Base-by-base conservation (phyloP, 2,329 filamentous ascomycete species). In the Chaetomium sp. region DNA sequence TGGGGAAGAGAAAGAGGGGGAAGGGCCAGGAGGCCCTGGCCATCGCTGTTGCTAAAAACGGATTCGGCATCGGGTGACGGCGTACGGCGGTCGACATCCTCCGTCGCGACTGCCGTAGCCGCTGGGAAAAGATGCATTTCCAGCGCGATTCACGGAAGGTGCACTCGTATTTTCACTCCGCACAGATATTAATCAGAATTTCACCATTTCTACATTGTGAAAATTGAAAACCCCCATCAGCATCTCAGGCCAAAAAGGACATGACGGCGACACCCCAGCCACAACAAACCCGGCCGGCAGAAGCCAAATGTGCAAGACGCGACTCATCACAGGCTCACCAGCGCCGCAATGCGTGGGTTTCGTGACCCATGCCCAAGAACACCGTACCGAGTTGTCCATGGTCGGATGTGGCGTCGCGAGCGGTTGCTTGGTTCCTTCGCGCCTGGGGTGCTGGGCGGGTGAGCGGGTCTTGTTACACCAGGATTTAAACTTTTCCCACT, bases 21-120 rank as follows among this genome's bases (percentile, higher is more conserved):
- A 27, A 32, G 33, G 52, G 50, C 11, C 37, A 49, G 50, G 47
- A 37, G 42, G 50, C 40, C 33, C 49, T 40, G 46, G 32, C 37
- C 36, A 41, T 19, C 7, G 46, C 37, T 61, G 61, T 62, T 64
- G 58, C 59, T 63, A 61, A 64, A 64, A 62, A 61, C 60, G 56
- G 59, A 61, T 34, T 48, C 56, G 56, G 52, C 56, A 58, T 36
- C 55, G 50, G 43, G 45, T 35, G 42, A 59, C 14, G 46, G 36
- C 8, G 38, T 32, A 34, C 41, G 49, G 42, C 52, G 47, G 47
- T 48, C 14, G 38, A 44, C 33, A 4, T 14, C 40, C 36, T 40
- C 38, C 8, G 42, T 41, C 43, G 56, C 36, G 57, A 45, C 56
- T 59, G 59, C 54, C 51, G 49, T 52, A n/a, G 49, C 40, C 49